Percentiles rank a stretch among this genome's conserved stretches.
These are phyloP conservation scores for Eimeria necatrix DNA, from an alignment of 169 alveolate species.

Conservation along the genomic window DNA sequence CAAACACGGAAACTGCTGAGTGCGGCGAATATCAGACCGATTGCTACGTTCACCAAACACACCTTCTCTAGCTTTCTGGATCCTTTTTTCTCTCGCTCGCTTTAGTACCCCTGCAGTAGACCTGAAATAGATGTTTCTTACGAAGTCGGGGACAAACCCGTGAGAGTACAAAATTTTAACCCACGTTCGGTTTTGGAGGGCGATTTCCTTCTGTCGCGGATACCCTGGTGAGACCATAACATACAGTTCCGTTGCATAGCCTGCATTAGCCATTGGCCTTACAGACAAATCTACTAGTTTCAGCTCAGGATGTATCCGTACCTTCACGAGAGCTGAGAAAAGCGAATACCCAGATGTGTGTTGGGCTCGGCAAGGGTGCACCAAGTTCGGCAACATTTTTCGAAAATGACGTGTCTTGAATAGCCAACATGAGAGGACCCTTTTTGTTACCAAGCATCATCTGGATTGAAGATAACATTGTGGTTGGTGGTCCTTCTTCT, in stretches of 20 bases:
- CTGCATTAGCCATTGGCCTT: neutral
- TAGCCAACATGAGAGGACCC: constrained; percentile 24
- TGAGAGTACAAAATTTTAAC: constrained; percentile 47
- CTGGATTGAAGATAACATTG: constrained; percentile 44
- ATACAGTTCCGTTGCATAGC: neutral
- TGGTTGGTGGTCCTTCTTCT: neutral
- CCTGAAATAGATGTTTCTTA: constrained; percentile 33
- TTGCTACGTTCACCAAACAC: neutral
- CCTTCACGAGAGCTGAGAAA: constrained; percentile 57
- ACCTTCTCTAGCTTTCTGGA: constrained; percentile 35
- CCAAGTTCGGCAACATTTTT: neutral
- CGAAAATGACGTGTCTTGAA: constrained; percentile 9
- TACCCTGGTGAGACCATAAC: constrained; percentile 32
- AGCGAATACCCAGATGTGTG: constrained; percentile 60
- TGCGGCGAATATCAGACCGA: neutral
- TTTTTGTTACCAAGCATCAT: constrained; percentile 4
- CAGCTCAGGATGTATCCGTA: neutral
- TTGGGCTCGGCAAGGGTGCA: constrained; percentile 49
- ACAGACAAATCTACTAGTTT: neutral
- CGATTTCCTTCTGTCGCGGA: constrained; percentile 61
- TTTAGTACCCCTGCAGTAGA: constrained; percentile 50
- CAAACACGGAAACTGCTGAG: too few relatives aligned
- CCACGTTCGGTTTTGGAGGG: constrained; percentile 38
- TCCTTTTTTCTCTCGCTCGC: constrained; percentile 57
- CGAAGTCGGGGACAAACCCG: constrained; percentile 51